Conservation (phyloP, 2,329 filamentous ascomycete species). For the Sarocladium kiliense region DNA sequence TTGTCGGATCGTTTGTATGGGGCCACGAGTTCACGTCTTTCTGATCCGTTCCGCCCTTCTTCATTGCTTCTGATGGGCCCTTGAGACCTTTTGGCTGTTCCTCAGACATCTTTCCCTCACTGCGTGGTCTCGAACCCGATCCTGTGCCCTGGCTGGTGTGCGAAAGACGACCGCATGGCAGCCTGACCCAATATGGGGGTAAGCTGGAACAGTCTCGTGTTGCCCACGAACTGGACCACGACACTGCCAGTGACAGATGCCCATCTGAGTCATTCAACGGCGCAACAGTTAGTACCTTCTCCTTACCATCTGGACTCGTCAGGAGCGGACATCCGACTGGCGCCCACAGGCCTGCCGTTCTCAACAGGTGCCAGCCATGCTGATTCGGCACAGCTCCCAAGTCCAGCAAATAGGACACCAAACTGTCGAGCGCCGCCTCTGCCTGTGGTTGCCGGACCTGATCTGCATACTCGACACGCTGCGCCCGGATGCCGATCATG, state of each 20-base stretch:
- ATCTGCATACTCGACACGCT: constrained; percentile 58
- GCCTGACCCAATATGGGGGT: constrained; percentile 54
- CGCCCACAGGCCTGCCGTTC: constrained; percentile 55
- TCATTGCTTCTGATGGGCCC: neutral
- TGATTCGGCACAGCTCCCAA: constrained; percentile 56
- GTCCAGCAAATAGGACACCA: constrained; percentile 58
- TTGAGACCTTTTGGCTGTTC: neutral
- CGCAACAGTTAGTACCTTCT: constrained; percentile 47
- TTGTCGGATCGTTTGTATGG: too few species aligned
- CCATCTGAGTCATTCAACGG: constrained; percentile 57
- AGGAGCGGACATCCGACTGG: constrained; percentile 53
- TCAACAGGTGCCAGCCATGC: constrained; percentile 52
- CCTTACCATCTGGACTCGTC: constrained; percentile 42
- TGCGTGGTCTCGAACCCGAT: neutral
- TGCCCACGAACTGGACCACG: constrained; percentile 52
- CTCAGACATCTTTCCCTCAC: neutral
- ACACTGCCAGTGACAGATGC: constrained; percentile 49
- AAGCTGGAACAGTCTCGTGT: constrained; percentile 44
- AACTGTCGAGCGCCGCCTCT: constrained; percentile 50
- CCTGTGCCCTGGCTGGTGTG: neutral
- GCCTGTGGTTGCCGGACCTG: constrained; percentile 49
- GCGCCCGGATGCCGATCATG: constrained; percentile 55
- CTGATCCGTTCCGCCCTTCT: neutral
- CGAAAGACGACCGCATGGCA: constrained; percentile 31
- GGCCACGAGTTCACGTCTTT: neutral